Conservation (phyloP, 139 green algal genomes). For the Gonium pectorale region DNA sequence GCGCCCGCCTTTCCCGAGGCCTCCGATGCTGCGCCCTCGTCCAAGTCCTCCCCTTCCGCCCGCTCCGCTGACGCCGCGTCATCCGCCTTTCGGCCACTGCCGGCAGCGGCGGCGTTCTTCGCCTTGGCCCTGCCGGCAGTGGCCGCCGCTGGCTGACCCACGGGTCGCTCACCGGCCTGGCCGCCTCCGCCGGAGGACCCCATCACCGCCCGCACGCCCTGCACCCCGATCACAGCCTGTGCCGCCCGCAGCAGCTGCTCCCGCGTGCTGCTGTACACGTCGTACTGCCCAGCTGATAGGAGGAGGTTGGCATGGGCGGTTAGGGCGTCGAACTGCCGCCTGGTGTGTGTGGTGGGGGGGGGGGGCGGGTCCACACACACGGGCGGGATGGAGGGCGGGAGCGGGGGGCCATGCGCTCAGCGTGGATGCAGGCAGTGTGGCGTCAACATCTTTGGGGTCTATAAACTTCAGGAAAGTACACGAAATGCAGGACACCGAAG, state of each 20-base stretch:
- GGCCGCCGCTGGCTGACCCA: background rate
- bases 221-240: background rate
- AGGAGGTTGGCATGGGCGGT: constrained; percentile 39
- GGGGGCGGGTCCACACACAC: too few species aligned
- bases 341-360: too few species aligned
- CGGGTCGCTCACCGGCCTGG: background rate
- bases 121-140: too few species aligned
- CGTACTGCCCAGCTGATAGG: constrained; percentile 34
- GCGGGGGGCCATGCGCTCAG: too few species aligned
- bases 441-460: too few species aligned
- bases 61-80: background rate
- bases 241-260: constrained; percentile 46
- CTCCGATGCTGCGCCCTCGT: too few species aligned
- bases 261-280: constrained; percentile 42
- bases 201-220: constrained; percentile 3
- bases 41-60: background rate
- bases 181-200: background rate
- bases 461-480: too few species aligned
- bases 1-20: too few species aligned
- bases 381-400: background rate
- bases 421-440: too few species aligned
- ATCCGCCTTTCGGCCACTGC: too few species aligned
- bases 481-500: too few species aligned
- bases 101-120: too few species aligned
- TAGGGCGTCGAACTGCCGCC: constrained; percentile 44